Evolutionary conservation across 257 asterid species (phyloP).

Genomic region (Solanum phureja): DNA sequence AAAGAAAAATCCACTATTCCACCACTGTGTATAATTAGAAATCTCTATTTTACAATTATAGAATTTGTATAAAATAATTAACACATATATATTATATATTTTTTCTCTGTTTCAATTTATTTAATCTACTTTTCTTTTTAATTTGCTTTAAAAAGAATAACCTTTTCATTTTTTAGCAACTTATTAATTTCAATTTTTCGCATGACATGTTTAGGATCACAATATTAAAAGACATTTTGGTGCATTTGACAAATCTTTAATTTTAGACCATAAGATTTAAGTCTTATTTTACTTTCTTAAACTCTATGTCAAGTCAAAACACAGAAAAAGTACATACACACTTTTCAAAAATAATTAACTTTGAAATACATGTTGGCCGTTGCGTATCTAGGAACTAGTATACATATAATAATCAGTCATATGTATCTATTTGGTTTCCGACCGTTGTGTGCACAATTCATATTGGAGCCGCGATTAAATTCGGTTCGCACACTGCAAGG

Average conservation of each 20-base stretch:
- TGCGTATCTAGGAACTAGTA: not conserved
- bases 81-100: not conserved
- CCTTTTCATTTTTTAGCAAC: not conserved
- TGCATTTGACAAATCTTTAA: not conserved
- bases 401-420: not conserved
- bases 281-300: not conserved
- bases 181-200: too few relatives aligned
- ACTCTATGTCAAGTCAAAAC: not conserved
- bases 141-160: not conserved
- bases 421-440: not conserved
- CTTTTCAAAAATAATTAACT: too few relatives aligned
- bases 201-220: not conserved
- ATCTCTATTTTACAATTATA: not conserved
- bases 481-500: rapidly evolving
- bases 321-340: not conserved
- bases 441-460: not conserved
- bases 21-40: not conserved
- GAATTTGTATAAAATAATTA: not conserved
- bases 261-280: not conserved
- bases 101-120: too few relatives aligned
- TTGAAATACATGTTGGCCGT: not conserved
- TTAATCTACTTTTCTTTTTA: not conserved
- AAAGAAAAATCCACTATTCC: not conserved
- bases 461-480: not conserved
- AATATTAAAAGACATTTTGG: too few relatives aligned